These are phyloP conservation scores for Acorus gramineus DNA, from an alignment of 106 monocot species.

Conservation along the genomic window DNA sequence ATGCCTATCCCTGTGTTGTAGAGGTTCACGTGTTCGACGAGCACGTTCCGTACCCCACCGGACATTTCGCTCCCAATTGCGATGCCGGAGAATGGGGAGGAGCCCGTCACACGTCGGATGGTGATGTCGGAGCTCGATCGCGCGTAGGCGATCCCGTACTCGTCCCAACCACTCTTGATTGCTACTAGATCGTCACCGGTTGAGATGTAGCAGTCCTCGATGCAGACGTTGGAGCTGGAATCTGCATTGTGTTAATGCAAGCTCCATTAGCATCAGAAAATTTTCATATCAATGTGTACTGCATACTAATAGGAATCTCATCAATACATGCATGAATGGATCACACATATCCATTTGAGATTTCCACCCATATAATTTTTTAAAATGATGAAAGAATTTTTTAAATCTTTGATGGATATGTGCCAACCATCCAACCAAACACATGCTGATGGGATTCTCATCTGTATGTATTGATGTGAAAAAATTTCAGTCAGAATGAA, in stretches of 20 bases:
- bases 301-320: neutral
- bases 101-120: constrained; percentile 14
- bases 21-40: constrained; percentile 20
- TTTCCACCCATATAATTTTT: no score
- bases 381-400: no score
- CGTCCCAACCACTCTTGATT: constrained; percentile 30
- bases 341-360: no score
- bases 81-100: constrained; percentile 21
- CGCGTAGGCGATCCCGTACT: constrained; percentile 22
- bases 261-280: neutral
- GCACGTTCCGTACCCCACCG: constrained; percentile 18
- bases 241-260: constrained; percentile 6
- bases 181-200: constrained; percentile 26
- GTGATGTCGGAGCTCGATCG: constrained; percentile 18
- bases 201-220: constrained; percentile 23
- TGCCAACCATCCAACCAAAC: no score
- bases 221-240: constrained; percentile 24
- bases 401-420: no score
- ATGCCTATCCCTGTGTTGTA: constrained; percentile 19
- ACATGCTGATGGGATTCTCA: no score
- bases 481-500: neutral
- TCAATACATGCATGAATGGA: neutral
- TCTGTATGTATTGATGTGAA: neutral
- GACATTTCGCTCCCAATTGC: constrained; percentile 25
- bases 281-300: neutral